These are phyloP conservation scores for Backusella australiensis DNA, from an alignment of 192 early-diverging fungal species.

Conservation along the genomic window DNA sequence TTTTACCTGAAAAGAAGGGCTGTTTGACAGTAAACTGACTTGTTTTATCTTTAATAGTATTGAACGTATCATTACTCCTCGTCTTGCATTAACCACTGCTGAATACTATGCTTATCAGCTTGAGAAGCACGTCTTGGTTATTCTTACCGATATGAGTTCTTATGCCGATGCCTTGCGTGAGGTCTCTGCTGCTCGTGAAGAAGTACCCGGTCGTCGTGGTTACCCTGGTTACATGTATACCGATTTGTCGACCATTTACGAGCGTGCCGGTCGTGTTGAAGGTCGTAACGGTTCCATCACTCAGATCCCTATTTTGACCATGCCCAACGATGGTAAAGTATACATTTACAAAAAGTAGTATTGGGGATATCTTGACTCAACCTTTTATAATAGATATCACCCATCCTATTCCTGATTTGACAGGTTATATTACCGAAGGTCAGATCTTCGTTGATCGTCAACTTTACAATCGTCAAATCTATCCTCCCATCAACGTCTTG, in stretches of 20 bases:
- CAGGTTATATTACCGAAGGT: slow-evolving; percentile 99
- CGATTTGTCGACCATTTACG: slow-evolving; percentile 99
- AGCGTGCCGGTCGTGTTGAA: slow-evolving; percentile 96
- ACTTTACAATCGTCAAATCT: slow-evolving; percentile 98
- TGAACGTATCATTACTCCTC: slow-evolving; percentile 99
- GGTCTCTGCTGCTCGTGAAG: slow-evolving; percentile 98
- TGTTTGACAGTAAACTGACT: not conserved
- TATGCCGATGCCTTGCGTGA: slow-evolving; percentile 99
- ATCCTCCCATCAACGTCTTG: slow-evolving; percentile 99
- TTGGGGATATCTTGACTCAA: not conserved
- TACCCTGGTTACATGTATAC: slow-evolving; percentile 99
- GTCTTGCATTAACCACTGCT: slow-evolving; percentile 97
- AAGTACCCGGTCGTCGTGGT: slow-evolving; percentile 98
- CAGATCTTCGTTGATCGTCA: slow-evolving; percentile 99
- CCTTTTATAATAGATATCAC: slow-evolving; percentile 77
- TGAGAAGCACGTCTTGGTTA: slow-evolving; percentile 99
- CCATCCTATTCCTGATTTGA: slow-evolving; percentile 99
- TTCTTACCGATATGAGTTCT: slow-evolving; percentile 98
- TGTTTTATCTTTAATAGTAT: slow-evolving; percentile 52
- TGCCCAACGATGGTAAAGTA: slow-evolving; percentile 94
- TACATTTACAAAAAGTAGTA: not conserved
- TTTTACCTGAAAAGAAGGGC: not conserved
- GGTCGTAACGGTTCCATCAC: slow-evolving; percentile 98
- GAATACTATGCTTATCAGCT: slow-evolving; percentile 99
- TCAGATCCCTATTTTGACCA: slow-evolving; percentile 99